phyloP scores from a whole-genome alignment of 305 asterid species.

The Coffea humblotiana region DNA sequence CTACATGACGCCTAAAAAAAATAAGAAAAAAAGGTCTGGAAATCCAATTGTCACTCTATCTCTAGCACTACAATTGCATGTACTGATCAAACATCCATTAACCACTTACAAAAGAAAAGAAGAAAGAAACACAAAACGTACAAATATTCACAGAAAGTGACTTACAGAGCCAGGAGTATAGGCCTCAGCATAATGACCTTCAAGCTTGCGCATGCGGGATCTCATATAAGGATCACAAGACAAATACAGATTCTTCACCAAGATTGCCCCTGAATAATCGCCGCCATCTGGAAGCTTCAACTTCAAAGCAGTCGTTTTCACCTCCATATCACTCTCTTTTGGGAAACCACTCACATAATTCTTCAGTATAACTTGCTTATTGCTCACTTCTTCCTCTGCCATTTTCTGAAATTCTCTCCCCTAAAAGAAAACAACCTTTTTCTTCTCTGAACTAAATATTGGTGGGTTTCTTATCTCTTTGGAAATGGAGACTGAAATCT shows the following conservation, averaged over 20 bases:
- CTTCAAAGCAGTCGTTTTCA: conserved; percentile 29
- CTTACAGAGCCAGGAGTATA: conserved; percentile 61
- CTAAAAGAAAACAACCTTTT: too few species aligned
- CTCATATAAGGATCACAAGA: conserved; percentile 79
- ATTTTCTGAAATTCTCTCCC: not conserved
- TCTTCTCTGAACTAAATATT: too few species aligned
- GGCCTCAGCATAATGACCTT: conserved; percentile 29
- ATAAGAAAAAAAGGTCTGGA: too few species aligned
- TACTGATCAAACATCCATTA: conserved; percentile 10
- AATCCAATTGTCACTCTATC: too few species aligned
- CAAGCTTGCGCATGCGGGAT: conserved; percentile 34
- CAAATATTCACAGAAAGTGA: not conserved
- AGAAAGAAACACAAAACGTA: too few species aligned
- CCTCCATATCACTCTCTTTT: conserved; percentile 58
- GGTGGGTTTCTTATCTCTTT: too few species aligned
- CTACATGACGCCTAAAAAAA: too few species aligned
- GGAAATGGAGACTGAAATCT: too few species aligned
- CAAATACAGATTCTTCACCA: conserved; percentile 67
- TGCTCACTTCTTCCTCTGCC: conserved; percentile 21
- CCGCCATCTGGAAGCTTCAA: conserved; percentile 41
- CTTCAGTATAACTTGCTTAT: conserved; percentile 40
- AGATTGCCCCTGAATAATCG: conserved; percentile 28
- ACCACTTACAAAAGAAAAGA: too few species aligned
- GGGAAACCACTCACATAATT: conserved; percentile 51
- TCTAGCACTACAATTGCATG: too few species aligned